A percentile compares a stretch with the other conserved stretches of the same genome.
Conservation (phyloP, 2,329 filamentous ascomycete genomes). For the Botrytis pseudocinerea region DNA sequence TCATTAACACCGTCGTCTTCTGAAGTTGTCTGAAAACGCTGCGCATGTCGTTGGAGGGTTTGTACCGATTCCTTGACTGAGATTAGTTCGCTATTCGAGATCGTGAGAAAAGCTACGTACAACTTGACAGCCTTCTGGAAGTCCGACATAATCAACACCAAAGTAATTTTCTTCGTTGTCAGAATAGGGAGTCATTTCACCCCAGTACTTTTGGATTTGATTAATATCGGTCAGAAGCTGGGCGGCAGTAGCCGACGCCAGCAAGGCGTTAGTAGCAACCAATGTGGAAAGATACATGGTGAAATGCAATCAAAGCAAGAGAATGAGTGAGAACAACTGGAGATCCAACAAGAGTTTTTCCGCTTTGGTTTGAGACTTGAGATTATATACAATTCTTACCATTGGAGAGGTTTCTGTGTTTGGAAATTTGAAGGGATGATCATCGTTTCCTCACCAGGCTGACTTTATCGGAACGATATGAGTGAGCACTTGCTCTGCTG, state of each 20-base stretch:
- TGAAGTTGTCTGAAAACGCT: constrained; percentile 50
- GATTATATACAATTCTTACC: constrained; percentile 3
- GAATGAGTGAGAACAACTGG: neutral
- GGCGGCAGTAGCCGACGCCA: constrained; percentile 3
- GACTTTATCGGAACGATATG: neutral
- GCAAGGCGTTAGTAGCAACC: constrained; percentile 10
- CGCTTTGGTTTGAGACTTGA: neutral
- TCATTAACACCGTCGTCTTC: constrained; percentile 52
- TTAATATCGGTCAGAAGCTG: constrained; percentile 39
- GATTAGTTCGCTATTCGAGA: neutral
- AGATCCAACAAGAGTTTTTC: neutral
- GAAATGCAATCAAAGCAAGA: neutral
- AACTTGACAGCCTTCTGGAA: constrained; percentile 56
- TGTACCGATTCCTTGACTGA: constrained; percentile 44
- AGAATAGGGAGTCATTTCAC: constrained; percentile 49
- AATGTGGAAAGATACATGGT: constrained; percentile 14
- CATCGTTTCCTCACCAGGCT: neutral
- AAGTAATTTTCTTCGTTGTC: constrained; percentile 50
- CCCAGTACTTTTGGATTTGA: constrained; percentile 44
- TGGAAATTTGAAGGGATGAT: neutral
- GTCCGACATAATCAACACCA: constrained; percentile 49
- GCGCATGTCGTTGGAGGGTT: constrained; percentile 54
- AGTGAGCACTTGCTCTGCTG: neutral
- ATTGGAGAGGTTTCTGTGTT: neutral
- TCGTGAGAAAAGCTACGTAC: constrained; percentile 28